Evolutionary conservation across 2,329 filamentous ascomycete genomes (phyloP), one percentile per base, ranked within the genome.

Genomic region (Scedosporium aurantiacum): DNA sequence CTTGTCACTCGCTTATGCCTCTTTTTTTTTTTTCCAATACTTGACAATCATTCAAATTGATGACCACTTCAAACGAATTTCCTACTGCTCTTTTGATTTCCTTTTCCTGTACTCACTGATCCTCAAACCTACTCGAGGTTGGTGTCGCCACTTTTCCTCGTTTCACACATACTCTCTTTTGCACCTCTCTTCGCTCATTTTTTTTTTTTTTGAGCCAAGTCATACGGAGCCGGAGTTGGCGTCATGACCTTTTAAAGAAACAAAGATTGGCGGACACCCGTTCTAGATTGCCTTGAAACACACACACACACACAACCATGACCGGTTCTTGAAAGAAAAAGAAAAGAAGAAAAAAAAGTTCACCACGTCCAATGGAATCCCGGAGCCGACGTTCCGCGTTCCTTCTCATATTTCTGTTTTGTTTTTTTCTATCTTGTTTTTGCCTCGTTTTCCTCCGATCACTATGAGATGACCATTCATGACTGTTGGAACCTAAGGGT

Each of bases 381-480:
- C 5, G 21, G 43, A 47, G 5, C 43, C 43, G 16, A 7, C 43
- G 21, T 47, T 47, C 10, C 43, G 14, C 43, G 21, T 47, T 47
- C 43, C 14, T 23, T 47, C n/a, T 21, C 43, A 18, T 47, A 18
- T 47, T 47, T 23, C 43, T 47, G 16, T 47, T 18, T 47, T 18
- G 16, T 47, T 21, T 47, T 47, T 2, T 21, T 23, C 14, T 18
- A n/a, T 54, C 50, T 5, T 23, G 12, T 25, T 54, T 27, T 21
- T 40, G 4, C 27, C 27, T 52, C 18, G 6, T 28, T 55, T 28
- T n/a, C 16, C 54, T 25, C 54, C n/a, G 14, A 32, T 40, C 14
- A 54, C 50, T 54, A 18, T 54, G 50, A 54, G 50, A 54, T 54
- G 50, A 54, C 50, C 50, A 54, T 54, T 54, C 50, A 54, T 54